Conservation (phyloP, 2,329 filamentous ascomycete species). For the Madurella mycetomatis region DNA sequence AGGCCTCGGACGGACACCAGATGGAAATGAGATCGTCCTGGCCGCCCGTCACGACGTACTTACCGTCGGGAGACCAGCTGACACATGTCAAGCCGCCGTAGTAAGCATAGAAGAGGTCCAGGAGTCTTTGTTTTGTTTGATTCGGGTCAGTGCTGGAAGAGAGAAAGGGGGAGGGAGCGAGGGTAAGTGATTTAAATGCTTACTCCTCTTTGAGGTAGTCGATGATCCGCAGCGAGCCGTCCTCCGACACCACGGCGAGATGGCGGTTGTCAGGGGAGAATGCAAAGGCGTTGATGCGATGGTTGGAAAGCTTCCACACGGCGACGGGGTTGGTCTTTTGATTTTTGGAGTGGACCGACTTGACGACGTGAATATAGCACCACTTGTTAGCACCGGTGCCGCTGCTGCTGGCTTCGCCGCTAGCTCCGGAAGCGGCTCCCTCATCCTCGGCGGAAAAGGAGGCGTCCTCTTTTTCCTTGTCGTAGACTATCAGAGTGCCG, state of each 20-base stretch:
- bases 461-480: slow-evolving; percentile 93
- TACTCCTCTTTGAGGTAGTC: slow-evolving; percentile 89
- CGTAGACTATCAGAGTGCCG: slow-evolving; percentile 85
- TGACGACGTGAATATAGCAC: slow-evolving; percentile 66
- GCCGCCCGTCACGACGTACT: slow-evolving; percentile 90
- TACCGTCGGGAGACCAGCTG: slow-evolving; percentile 95
- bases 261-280: slow-evolving; percentile 88
- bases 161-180: not conserved
- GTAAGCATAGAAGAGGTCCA: slow-evolving; percentile 84
- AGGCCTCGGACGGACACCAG: slow-evolving; percentile 74
- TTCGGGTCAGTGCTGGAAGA: not conserved
- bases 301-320: slow-evolving; percentile 87
- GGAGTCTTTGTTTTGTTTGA: slow-evolving; percentile 58
- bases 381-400: slow-evolving; percentile 35
- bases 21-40: slow-evolving; percentile 96
- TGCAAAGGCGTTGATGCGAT: slow-evolving; percentile 82
- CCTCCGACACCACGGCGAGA: slow-evolving; percentile 85
- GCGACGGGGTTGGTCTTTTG: slow-evolving; percentile 92
- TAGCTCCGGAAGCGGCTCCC: slow-evolving; percentile 51
- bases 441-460: slow-evolving; percentile 69
- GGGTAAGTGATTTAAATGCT: slow-evolving; percentile 26
- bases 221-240: slow-evolving; percentile 83
- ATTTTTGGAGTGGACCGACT: slow-evolving; percentile 89
- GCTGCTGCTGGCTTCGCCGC: slow-evolving; percentile 33
- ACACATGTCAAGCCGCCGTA: slow-evolving; percentile 91